Percentiles rank a stretch among this genome's conserved stretches.
Conservation (phyloP, 2,329 filamentous ascomycete species). For the Huntiella bhutanensis region DNA sequence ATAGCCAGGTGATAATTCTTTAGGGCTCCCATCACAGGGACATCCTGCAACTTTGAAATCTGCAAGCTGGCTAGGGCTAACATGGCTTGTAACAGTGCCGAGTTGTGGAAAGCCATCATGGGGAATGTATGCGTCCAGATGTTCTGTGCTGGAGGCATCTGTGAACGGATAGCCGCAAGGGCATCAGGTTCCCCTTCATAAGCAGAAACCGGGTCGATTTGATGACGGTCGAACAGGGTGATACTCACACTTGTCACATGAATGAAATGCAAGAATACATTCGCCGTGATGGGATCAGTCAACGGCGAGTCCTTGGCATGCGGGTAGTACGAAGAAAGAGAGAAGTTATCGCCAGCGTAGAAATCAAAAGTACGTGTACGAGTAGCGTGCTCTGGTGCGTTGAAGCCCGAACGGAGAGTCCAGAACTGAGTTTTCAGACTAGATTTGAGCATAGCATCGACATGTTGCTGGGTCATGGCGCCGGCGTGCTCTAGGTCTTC, state of each 20-base stretch:
- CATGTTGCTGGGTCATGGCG: slow-evolving; percentile 19
- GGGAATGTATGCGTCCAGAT: slow-evolving; percentile 63
- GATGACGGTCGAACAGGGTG: slow-evolving; percentile 72
- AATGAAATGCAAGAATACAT: slow-evolving; percentile 82
- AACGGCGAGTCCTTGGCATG: slow-evolving; percentile 51
- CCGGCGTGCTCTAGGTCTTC: neutral
- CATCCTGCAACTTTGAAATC: slow-evolving; percentile 61
- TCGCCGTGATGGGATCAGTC: slow-evolving; percentile 59
- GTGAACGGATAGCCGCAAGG: slow-evolving; percentile 2
- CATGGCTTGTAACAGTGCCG: slow-evolving; percentile 79
- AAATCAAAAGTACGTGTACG: slow-evolving; percentile 30
- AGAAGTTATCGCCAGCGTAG: slow-evolving; percentile 25
- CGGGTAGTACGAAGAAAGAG: slow-evolving; percentile 47
- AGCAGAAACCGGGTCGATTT: slow-evolving; percentile 45
- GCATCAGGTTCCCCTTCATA: slow-evolving; percentile 36
- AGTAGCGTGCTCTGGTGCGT: slow-evolving; percentile 21
- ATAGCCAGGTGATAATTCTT: slow-evolving; percentile 84
- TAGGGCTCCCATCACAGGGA: slow-evolving; percentile 59
- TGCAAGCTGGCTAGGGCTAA: slow-evolving; percentile 74
- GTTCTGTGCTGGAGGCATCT: slow-evolving; percentile 41
- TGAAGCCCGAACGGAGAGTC: slow-evolving; percentile 17
- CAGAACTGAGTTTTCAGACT: slow-evolving; percentile 1
- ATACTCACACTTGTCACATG: slow-evolving; percentile 72
- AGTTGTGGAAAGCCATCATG: slow-evolving; percentile 62
- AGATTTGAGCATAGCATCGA: neutral